Evolutionary conservation across 345 rosid species (phyloP), one percentile per base, ranked within the genome.

Genomic region (Eucalyptus sp.): DNA sequence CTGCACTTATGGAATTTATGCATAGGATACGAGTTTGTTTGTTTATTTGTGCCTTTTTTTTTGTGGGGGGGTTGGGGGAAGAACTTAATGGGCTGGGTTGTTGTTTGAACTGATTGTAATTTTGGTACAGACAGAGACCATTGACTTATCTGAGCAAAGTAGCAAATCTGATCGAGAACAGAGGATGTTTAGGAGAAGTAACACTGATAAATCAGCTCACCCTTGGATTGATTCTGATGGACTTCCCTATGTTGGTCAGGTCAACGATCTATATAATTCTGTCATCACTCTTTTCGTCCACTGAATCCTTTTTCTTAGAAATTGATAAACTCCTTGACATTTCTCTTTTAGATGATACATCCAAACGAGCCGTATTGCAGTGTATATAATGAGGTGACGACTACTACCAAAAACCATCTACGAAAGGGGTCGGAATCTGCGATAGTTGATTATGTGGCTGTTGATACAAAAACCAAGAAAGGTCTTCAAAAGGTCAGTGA

Each of bases 171-270:
- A 89, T 64, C 89, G 91, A 90, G 87, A 92, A 80, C 90, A 90
- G 86, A 93, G 86, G 91, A 91, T 89, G 86, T 98, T 97, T 90
- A 93, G 91, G 89, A 95, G 98, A 90, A 93, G 94, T 90, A 91
- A 89, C 87, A 76, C 87, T 88, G 95, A 94, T 89, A 95, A 86
- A 90, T 91, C 96, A 48, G 85, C 51, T 76, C 94, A 93, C 91
- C 89, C 96, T 89, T 49, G 71, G 89, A 93, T 97, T 89, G 99
- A 96, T 93, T 92, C 95, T 18, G 99, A 96, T 92, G 99, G 99
- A 83, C 97, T 97, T 93, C 99, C 99, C 50, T 94, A 93, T 92
- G 95, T 97, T 91, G 98, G 99, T 89, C 98, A 98, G 98, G 99
- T 96, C 87, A 86, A 93, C 51, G 58, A 15, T 87, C 76, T n/a